Base-by-base conservation (phyloP, 495 filamentous ascomycete genomes). In the Umbilicaria muhlenbergii region DNA sequence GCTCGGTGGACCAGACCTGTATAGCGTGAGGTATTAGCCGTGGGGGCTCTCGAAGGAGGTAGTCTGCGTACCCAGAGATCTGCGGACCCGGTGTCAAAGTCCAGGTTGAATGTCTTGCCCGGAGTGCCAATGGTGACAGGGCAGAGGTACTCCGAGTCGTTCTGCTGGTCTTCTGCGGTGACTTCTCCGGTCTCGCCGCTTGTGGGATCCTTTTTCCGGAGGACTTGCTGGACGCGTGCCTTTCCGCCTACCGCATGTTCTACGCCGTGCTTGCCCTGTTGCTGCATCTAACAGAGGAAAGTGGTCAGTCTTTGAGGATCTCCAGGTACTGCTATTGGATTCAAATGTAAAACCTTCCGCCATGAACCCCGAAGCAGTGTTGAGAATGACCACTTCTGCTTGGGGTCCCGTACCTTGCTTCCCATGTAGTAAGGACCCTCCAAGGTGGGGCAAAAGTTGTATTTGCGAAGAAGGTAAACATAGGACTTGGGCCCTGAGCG, bases 71-170 rank as follows among this genome's bases (percentile, higher is more conserved):
- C 81, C 83, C 81, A 89, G 34, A 86, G 66, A 68, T 86, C 82
- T 6, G 78, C 67, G 36, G 79, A 83, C 11, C 80, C 83, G 24
- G 82, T 85, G 59, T 89, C 82, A 50, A 87, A 84, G 54, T 86
- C 77, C 38, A 87, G 54, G 39, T 63, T 70, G 44, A 85, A 41
- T 34, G 59, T 77, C 65, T 87, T 81, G 2, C 66, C 62, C 10
- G 81, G 80, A 1, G 74, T 81, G 24, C 83, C 83, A 50, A 87
- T 79, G 5, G 54, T 46, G 35, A 87, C 71, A 40, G 71, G 63
- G 39, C 74, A 80, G 32, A 87, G 68, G 51, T 85, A 86, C 64
- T 74, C 59, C 17, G 72, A 65, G 45, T 87, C 82, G 49, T 85
- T 79, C 60, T 86, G 80, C 45, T 77, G 66, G 56, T 87, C 83